phyloP scores from a whole-genome alignment of 2,329 filamentous ascomycete species.

The Pyricularia pennisetigena region DNA sequence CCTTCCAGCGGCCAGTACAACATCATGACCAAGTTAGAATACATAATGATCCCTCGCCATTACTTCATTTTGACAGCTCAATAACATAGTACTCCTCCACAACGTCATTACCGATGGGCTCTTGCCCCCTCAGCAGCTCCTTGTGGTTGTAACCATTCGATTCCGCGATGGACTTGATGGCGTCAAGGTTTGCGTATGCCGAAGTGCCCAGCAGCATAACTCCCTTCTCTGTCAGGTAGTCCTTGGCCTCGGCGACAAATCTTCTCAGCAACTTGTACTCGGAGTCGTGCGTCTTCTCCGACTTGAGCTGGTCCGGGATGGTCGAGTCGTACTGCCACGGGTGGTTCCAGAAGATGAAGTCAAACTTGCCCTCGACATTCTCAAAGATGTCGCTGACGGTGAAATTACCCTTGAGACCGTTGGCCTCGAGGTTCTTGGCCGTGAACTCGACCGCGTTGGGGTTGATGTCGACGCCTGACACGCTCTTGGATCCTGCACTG shows the following conservation, averaged over 20 bases:
- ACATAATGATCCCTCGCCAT: background rate
- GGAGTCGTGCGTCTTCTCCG: background rate
- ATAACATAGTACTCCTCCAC: conserved; percentile 2
- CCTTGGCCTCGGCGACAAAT: background rate
- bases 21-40: background rate
- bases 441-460: conserved; percentile 2
- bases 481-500: background rate
- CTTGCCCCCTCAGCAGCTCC: conserved; percentile 2
- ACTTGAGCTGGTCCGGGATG: conserved; percentile 4
- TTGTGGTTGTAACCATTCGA: background rate
- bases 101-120: conserved; percentile 8
- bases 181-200: background rate
- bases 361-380: background rate
- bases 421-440: background rate
- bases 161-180: background rate
- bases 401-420: background rate
- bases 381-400: conserved; percentile 1
- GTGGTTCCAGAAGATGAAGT: conserved; percentile 5
- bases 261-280: background rate
- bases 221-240: background rate
- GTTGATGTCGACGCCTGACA: conserved; percentile 3
- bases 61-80: background rate
- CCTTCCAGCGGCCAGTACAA: background rate
- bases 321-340: conserved; percentile 1
- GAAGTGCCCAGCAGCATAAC: conserved; percentile 1